Conservation (phyloP, 225 moss, liverwort and hornwort genomes). For the Neckera pumila region DNA sequence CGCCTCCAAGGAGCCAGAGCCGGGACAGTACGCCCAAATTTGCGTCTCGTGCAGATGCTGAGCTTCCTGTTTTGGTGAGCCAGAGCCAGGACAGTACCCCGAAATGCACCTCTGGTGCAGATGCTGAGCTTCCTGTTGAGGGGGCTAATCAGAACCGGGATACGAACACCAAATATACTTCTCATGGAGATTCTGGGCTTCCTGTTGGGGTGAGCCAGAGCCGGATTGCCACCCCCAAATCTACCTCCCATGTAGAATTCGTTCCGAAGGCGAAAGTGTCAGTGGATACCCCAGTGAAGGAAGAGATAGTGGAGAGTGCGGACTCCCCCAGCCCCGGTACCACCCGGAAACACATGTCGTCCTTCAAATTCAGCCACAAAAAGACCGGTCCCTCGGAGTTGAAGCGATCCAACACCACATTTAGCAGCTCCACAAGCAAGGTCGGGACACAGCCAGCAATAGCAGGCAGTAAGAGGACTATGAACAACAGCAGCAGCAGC, state of each 20-base stretch:
- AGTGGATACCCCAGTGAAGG: slow-evolving; percentile 11
- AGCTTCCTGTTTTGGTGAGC: not conserved
- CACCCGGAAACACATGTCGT: slow-evolving; percentile 40
- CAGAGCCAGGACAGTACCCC: not conserved
- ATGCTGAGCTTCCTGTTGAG: not conserved
- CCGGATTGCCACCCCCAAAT: not conserved
- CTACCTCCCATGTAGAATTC: not conserved
- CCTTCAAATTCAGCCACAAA: slow-evolving; percentile 38
- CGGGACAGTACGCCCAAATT: not conserved
- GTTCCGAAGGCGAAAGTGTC: not conserved
- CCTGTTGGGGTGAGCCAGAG: not conserved
- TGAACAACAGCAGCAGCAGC: not conserved
- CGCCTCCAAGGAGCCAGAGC: not conserved
- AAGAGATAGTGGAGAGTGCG: slow-evolving; percentile 38
- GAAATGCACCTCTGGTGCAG: not conserved
- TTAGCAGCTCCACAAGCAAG: not conserved
- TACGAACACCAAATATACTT: not conserved
- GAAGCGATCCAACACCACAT: slow-evolving; percentile 7
- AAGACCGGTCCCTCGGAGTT: not conserved
- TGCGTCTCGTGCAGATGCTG: not conserved
- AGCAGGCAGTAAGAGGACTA: not conserved
- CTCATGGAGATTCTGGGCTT: not conserved
- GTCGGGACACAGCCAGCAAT: not conserved
- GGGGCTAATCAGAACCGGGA: not conserved
- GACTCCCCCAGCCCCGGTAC: slow-evolving; percentile 16